phyloP scores from a whole-genome alignment of 345 rosid species.

The Pistacia atlantica region DNA sequence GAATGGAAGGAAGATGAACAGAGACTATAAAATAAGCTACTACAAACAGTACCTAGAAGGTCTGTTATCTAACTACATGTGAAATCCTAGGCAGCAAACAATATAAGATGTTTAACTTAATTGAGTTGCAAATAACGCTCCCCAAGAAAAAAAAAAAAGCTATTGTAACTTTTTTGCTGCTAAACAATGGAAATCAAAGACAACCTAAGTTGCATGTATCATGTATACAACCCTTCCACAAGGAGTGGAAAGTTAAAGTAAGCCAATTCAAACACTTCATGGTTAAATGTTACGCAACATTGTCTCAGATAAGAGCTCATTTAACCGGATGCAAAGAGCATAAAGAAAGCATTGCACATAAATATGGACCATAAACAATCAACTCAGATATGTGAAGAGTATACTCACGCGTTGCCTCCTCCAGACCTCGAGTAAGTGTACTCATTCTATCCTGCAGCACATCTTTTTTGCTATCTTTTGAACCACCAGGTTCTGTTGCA shows the following conservation, averaged over 20 bases:
- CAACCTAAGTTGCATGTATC: too few species aligned
- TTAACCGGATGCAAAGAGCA: not conserved
- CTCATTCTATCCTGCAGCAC: too few species aligned
- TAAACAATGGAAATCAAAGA: not conserved
- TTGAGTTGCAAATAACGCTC: too few species aligned
- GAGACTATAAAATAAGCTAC: not conserved
- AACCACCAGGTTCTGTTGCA: too few species aligned
- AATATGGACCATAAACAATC: not conserved
- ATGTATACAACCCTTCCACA: too few species aligned
- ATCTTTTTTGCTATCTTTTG: too few species aligned
- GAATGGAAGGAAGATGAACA: not conserved
- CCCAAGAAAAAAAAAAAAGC: not conserved
- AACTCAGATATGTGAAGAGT: too few species aligned
- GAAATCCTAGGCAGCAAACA: too few species aligned
- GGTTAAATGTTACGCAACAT: not conserved
- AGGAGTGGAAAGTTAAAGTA: not conserved
- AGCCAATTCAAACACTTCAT: not conserved
- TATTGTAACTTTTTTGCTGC: not conserved
- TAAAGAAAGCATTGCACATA: not conserved
- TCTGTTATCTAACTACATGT: not conserved
- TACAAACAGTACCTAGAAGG: not conserved
- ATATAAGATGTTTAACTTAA: too few species aligned
- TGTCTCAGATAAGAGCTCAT: not conserved
- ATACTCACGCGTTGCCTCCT: too few species aligned
- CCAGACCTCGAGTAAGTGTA: too few species aligned